These are phyloP conservation scores for Dysphania ambrosioides DNA, from an alignment of 148 eudicot genomes.

Conservation along the genomic window DNA sequence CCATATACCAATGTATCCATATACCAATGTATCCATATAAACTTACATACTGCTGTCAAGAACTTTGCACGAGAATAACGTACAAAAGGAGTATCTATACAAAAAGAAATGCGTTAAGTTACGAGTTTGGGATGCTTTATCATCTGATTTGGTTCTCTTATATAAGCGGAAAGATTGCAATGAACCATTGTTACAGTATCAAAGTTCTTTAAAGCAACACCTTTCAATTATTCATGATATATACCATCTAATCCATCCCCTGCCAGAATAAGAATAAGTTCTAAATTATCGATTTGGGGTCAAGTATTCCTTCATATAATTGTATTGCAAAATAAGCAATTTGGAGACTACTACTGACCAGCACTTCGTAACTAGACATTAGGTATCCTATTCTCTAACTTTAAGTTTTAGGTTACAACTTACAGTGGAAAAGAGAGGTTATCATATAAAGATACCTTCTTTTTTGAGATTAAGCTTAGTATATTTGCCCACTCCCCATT, in stretches of 20 bases:
- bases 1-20: too few species aligned
- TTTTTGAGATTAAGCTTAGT: background rate
- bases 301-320: background rate
- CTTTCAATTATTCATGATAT: background rate
- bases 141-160: background rate
- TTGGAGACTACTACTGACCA: background rate
- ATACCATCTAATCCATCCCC: background rate
- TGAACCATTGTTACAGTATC: background rate
- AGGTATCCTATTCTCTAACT: background rate
- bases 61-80: too few species aligned
- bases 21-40: too few species aligned
- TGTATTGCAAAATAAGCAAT: background rate
- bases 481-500: background rate
- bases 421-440: background rate
- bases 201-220: constrained; percentile 7
- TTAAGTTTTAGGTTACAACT: too few species aligned
- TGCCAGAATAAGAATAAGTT: constrained; percentile 11
- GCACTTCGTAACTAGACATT: background rate
- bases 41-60: too few species aligned
- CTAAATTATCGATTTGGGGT: background rate
- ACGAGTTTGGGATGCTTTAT: background rate
- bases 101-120: too few species aligned
- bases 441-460: background rate
- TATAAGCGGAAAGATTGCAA: background rate
- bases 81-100: too few species aligned